Conservation (phyloP, 106 monocot genomes). For the Dendrobium catenatum region DNA sequence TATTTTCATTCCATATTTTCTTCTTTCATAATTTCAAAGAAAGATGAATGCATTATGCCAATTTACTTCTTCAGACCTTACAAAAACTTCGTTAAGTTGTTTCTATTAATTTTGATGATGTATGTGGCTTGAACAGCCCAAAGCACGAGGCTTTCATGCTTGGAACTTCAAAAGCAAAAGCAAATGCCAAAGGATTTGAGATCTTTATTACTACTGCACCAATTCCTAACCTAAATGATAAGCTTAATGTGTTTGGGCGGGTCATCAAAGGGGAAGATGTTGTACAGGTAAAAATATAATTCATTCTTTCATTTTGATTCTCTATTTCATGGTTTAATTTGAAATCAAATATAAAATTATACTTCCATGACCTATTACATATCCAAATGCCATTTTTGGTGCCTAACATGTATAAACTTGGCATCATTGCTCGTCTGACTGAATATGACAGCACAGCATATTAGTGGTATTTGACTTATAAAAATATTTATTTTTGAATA, state of each 20-base stretch:
- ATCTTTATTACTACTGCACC: slow-evolving; percentile 96
- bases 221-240: slow-evolving; percentile 86
- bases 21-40: not conserved
- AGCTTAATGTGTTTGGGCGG: slow-evolving; percentile 82
- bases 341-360: not conserved
- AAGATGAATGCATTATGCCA: not conserved
- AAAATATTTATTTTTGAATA: not conserved
- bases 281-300: slow-evolving; percentile 60
- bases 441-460: not conserved
- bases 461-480: not conserved
- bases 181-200: slow-evolving; percentile 69
- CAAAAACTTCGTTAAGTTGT: too few relatives aligned
- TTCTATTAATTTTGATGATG: not conserved
- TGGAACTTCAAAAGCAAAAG: slow-evolving; percentile 69
- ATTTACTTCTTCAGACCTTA: not conserved
- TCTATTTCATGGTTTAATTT: not conserved
- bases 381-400: not conserved
- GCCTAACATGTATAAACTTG: not conserved
- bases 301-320: not conserved
- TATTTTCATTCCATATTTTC: not conserved
- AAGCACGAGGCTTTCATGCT: slow-evolving; percentile 98
- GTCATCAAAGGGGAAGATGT: slow-evolving; percentile 91
- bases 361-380: not conserved
- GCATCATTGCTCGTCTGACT: not conserved
- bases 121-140: slow-evolving; percentile 34